phyloP scores from a whole-genome alignment of 768 basidiomycete species.

The Naematelia aurantialba region DNA sequence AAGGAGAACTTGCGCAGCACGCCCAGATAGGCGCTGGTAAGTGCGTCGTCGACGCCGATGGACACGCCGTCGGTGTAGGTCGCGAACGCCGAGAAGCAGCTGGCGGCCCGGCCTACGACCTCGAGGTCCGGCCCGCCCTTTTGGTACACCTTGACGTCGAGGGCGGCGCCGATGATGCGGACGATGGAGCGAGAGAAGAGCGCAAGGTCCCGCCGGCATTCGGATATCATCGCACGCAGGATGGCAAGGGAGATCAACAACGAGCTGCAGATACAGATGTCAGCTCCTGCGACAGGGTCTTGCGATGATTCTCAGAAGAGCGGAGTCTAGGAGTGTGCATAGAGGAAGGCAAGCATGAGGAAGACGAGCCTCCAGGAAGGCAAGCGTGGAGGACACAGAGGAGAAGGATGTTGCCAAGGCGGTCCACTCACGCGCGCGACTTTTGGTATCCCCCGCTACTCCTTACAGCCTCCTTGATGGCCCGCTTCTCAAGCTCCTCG shows the following conservation, averaged over 20 bases:
- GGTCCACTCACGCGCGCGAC: slow-evolving; percentile 75
- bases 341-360: not conserved
- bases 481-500: slow-evolving; percentile 45
- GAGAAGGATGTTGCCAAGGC: too few species aligned
- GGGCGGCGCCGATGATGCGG: slow-evolving; percentile 30
- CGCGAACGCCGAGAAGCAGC: slow-evolving; percentile 85
- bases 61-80: slow-evolving; percentile 84
- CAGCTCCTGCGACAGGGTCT: too few species aligned
- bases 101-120: slow-evolving; percentile 58
- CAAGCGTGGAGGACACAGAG: not conserved
- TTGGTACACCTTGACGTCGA: slow-evolving; percentile 43
- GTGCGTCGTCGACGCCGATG: slow-evolving; percentile 68
- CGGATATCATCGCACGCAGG: slow-evolving; percentile 72
- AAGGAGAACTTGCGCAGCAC: slow-evolving; percentile 64
- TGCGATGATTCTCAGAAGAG: not conserved
- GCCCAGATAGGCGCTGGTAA: slow-evolving; percentile 68
- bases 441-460: slow-evolving; percentile 71
- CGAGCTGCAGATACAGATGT: slow-evolving; percentile 14
- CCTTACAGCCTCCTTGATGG: slow-evolving; percentile 36
- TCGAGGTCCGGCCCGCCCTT: slow-evolving; percentile 46
- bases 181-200: slow-evolving; percentile 43
- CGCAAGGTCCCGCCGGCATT: slow-evolving; percentile 58
- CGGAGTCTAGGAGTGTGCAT: not conserved
- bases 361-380: not conserved
- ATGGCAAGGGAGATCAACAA: slow-evolving; percentile 80